Conservation (phyloP, 192 early-diverging fungal species). For the Linderina pennispora region DNA sequence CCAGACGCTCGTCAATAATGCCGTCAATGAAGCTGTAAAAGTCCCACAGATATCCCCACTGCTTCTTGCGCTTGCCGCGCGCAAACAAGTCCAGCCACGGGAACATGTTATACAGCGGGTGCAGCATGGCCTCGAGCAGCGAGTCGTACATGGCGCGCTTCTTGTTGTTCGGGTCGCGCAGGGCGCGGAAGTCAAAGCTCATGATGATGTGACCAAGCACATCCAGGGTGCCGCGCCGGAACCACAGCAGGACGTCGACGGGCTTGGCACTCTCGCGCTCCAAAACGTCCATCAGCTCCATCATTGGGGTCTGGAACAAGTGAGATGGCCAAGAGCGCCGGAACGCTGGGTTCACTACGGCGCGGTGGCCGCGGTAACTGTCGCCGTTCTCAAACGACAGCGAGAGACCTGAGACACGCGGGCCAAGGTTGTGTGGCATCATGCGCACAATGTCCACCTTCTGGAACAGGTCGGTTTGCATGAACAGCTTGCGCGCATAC, state of each 20-base stretch:
- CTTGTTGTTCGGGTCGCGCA: slow-evolving; percentile 37
- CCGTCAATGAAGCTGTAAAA: slow-evolving; percentile 44
- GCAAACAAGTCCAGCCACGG: slow-evolving; percentile 46
- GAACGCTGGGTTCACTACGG: slow-evolving; percentile 46
- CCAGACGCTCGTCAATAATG: slow-evolving; percentile 31
- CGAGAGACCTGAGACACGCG: slow-evolving; percentile 34
- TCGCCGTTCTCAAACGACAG: slow-evolving; percentile 43
- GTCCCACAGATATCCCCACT: slow-evolving; percentile 32
- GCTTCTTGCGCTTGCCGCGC: slow-evolving; percentile 30
- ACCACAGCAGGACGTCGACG: slow-evolving; percentile 31
- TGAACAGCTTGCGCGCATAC: slow-evolving; percentile 41
- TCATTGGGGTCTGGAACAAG: slow-evolving; percentile 32
- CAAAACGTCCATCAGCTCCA: slow-evolving; percentile 38
- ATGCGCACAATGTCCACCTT: slow-evolving; percentile 34
- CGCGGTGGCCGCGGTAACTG: slow-evolving; percentile 41
- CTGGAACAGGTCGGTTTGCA: slow-evolving; percentile 42
- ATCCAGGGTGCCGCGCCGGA: slow-evolving; percentile 51
- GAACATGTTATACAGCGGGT: slow-evolving; percentile 48
- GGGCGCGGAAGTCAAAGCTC: slow-evolving; percentile 51
- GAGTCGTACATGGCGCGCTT: slow-evolving; percentile 43
- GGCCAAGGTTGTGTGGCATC: slow-evolving; percentile 43
- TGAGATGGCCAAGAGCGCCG: slow-evolving; percentile 40
- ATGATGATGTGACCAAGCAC: slow-evolving; percentile 52
- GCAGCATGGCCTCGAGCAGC: slow-evolving; percentile 38
- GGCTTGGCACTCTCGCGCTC: slow-evolving; percentile 25